Conservation (phyloP, 1,139 yeast species). For the Candida pseudoviswanathii region DNA sequence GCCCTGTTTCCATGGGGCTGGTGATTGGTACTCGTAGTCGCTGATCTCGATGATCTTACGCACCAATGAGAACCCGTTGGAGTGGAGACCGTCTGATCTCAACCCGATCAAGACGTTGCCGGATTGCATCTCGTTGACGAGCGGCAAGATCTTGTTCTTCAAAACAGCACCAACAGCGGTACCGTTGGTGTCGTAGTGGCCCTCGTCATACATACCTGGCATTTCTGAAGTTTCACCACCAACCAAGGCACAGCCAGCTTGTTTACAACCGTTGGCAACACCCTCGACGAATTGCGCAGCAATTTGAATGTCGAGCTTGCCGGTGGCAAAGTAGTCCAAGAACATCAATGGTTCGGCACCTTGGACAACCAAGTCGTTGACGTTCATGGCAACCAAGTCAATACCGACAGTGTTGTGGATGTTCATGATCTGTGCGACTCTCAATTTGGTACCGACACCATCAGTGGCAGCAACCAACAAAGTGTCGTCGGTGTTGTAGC, state of each 20-base stretch:
- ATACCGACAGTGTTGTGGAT: conserved; percentile 97
- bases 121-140: conserved; percentile 58
- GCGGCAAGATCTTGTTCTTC: conserved; percentile 75
- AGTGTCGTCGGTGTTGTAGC: conserved; percentile 75
- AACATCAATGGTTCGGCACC: conserved; percentile 98
- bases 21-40: conserved; percentile 65
- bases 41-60: conserved; percentile 86
- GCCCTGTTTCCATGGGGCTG: conserved; percentile 81
- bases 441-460: conserved; percentile 97
- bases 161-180: conserved; percentile 99
- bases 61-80: conserved; percentile 96
- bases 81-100: conserved; percentile 90
- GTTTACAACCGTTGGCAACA: conserved; percentile 94
- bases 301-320: conserved; percentile 78
- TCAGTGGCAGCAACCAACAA: conserved; percentile 96
- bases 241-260: conserved; percentile 95
- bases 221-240: conserved; percentile 99
- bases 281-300: conserved; percentile 93
- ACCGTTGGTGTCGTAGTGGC: conserved; percentile 97
- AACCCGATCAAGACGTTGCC: conserved; percentile 89
- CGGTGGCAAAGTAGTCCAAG: conserved; percentile 95
- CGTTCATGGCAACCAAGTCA: conserved; percentile 98
- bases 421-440: conserved; percentile 87
- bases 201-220: conserved; percentile 98
- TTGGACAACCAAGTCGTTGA: conserved; percentile 94